Base-by-base conservation (phyloP, 2,329 filamentous ascomycete genomes). In the Apiospora rasikravindrae region DNA sequence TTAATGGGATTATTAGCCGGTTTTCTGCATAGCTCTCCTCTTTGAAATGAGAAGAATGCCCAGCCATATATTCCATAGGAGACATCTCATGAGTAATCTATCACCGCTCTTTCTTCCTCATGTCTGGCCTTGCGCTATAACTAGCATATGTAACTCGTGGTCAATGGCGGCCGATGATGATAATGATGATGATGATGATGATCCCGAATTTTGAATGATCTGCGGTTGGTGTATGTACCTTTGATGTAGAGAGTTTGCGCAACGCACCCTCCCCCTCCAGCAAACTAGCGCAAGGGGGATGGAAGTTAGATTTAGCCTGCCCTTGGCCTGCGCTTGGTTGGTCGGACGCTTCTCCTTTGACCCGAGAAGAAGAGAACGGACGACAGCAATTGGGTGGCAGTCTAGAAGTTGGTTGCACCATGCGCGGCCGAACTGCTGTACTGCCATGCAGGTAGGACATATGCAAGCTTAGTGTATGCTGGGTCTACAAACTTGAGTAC, bases 201-300 rank as follows among this genome's bases (percentile, higher is more conserved):
- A 61, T 16, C 26, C 33, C n/a, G 3, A 22, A 33, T 33, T 3
- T 33, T 33, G 7, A 61, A 61, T 33, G 53, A 61, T 61, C 26
- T 37, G 53, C 53, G 19, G 19, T 42, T 42, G 40, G 11, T 42
- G 40, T 22, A 47, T 33, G 53, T 33, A 37, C 33, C 8, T 19
- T 22, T 22, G 26, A 22, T 33, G 33, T 33, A 33, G 33, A 22
- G 26, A 64, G 19, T 64, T 64, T 4, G 57, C 57, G 57, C 33
- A 64, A n/a, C 2, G 33, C 57, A 40, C 14, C 26, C 51, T 26
- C 1, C 26, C 26, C 26, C 26, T 47, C 47, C 6, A 11, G 26
- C 51, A 64, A 64, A 19, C 57, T 64, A 64, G 57, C 33, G 57
- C 22, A 40, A 64, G 57, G 57, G 57, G 57, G 57, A n/a, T 40